These are phyloP conservation scores for Scheffersomyces coipomensis DNA, from an alignment of 805 yeast species.

Conservation along the genomic window DNA sequence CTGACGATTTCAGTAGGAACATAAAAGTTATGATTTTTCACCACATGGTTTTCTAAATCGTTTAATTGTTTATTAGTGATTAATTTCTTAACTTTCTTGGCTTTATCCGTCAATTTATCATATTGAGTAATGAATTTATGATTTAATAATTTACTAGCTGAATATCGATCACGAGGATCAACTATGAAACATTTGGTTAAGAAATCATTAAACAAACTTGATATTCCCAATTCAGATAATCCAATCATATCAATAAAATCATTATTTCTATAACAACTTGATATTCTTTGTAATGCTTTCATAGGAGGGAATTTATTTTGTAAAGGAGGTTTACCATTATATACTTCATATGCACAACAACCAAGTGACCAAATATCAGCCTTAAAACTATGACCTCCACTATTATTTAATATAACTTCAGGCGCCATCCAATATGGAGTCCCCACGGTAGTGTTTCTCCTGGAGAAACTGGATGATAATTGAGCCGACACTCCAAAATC, in stretches of 20 bases:
- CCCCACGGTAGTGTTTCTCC: slow-evolving; percentile 49
- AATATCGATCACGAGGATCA: slow-evolving; percentile 27
- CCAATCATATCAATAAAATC: slow-evolving; percentile 32
- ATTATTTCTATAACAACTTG: slow-evolving; percentile 24
- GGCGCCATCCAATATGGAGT: slow-evolving; percentile 71
- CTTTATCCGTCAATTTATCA: slow-evolving; percentile 7
- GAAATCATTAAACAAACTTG: slow-evolving; percentile 27
- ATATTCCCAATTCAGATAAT: slow-evolving; percentile 19
- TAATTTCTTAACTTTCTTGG: slow-evolving; percentile 23
- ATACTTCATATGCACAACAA: slow-evolving; percentile 72
- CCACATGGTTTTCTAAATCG: slow-evolving; percentile 38
- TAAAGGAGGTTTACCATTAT: slow-evolving; percentile 71
- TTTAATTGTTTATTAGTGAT: slow-evolving; percentile 35
- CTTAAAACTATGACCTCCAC: slow-evolving; percentile 52
- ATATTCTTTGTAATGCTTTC: slow-evolving; percentile 42
- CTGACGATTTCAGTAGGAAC: slow-evolving; percentile 35
- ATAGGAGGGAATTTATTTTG: slow-evolving; percentile 39
- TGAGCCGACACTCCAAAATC: slow-evolving; percentile 48
- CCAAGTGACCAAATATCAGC: slow-evolving; percentile 85
- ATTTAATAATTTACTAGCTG: slow-evolving; percentile 30
- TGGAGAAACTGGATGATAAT: slow-evolving; percentile 38
- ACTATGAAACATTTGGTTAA: slow-evolving; percentile 31
- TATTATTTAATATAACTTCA: slow-evolving; percentile 54
- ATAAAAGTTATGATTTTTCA: slow-evolving; percentile 28
- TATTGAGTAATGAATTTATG: slow-evolving; percentile 30